phyloP scores from a whole-genome alignment of 768 basidiomycete genomes.

The Mycena indigotica region DNA sequence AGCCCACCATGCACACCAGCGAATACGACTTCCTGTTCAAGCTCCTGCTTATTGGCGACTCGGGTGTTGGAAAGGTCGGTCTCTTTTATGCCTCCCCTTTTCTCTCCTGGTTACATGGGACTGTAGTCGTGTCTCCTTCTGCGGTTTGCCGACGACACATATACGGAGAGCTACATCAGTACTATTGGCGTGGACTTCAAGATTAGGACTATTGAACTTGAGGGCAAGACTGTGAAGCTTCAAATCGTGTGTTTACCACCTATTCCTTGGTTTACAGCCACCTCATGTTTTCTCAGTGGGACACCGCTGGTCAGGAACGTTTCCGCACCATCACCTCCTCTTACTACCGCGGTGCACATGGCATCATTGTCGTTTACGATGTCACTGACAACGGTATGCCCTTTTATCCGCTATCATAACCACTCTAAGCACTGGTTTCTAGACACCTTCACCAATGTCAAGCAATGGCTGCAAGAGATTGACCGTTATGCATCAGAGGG shows the following conservation, averaged over 20 bases:
- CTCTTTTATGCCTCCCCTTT: conserved; percentile 6
- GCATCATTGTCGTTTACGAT: conserved; percentile 97
- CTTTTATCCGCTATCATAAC: conserved; percentile 13
- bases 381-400: conserved; percentile 94
- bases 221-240: conserved; percentile 97
- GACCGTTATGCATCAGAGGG: conserved; percentile 99
- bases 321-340: conserved; percentile 98
- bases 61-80: conserved; percentile 57
- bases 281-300: conserved; percentile 67
- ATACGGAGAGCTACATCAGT: conserved; percentile 99
- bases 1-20: conserved; percentile 80
- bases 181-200: conserved; percentile 99
- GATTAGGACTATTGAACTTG: conserved; percentile 97
- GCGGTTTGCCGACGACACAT: conserved; percentile 98
- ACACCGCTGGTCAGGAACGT: conserved; percentile 98
- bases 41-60: conserved; percentile 96
- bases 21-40: conserved; percentile 99
- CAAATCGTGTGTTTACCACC: conserved; percentile 75
- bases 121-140: conserved; percentile 93
- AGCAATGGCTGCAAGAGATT: conserved; percentile 88
- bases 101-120: conserved; percentile 58
- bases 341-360: conserved; percentile 99
- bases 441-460: conserved; percentile 84
- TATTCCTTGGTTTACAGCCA: neutral
- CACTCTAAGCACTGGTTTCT: conserved; percentile 10